These are phyloP conservation scores for Ophiocordyceps camponoti-rufipedis DNA, from an alignment of 2,329 filamentous ascomycete genomes.

Conservation along the genomic window DNA sequence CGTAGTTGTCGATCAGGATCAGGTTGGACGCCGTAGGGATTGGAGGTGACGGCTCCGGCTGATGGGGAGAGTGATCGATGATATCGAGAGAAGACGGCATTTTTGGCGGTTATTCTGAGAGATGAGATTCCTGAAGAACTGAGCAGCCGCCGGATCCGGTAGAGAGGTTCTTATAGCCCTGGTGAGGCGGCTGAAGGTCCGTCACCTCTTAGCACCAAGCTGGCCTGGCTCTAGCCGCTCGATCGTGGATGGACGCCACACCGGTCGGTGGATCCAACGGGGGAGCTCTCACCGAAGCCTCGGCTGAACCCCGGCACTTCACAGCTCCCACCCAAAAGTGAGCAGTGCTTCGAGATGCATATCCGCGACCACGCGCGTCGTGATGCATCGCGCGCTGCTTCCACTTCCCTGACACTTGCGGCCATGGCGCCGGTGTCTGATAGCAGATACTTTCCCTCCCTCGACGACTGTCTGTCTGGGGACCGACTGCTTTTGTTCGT, in stretches of 20 bases:
- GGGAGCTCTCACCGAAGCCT: no score
- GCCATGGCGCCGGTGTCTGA: slow-evolving; percentile 56
- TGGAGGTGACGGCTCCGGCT: slow-evolving; percentile 56
- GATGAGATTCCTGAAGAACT: no score
- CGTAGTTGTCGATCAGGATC: slow-evolving; percentile 95
- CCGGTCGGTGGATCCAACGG: neutral
- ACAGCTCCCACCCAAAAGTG: slow-evolving; percentile 12
- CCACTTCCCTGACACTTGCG: slow-evolving; percentile 29
- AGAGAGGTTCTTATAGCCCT: no score
- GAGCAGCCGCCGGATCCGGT: no score
- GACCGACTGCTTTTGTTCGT: slow-evolving; percentile 59
- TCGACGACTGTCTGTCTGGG: slow-evolving; percentile 71
- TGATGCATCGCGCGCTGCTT: slow-evolving; percentile 20
- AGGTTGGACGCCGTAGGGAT: slow-evolving; percentile 74
- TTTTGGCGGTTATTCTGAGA: neutral
- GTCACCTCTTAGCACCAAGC: neutral
- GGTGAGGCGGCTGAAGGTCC: no score
- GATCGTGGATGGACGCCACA: neutral
- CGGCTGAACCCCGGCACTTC: slow-evolving; percentile 10
- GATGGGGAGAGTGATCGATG: slow-evolving; percentile 70
- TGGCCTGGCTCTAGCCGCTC: no score
- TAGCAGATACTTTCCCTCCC: slow-evolving; percentile 60
- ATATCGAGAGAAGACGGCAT: slow-evolving; percentile 30
- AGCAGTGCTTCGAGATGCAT: neutral
- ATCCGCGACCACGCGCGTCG: slow-evolving; percentile 5